Percentiles rank a stretch among this genome's conserved stretches.
These are phyloP conservation scores for Aspergillus coremiiformis DNA, from an alignment of 495 filamentous ascomycete species.

Conservation along the genomic window DNA sequence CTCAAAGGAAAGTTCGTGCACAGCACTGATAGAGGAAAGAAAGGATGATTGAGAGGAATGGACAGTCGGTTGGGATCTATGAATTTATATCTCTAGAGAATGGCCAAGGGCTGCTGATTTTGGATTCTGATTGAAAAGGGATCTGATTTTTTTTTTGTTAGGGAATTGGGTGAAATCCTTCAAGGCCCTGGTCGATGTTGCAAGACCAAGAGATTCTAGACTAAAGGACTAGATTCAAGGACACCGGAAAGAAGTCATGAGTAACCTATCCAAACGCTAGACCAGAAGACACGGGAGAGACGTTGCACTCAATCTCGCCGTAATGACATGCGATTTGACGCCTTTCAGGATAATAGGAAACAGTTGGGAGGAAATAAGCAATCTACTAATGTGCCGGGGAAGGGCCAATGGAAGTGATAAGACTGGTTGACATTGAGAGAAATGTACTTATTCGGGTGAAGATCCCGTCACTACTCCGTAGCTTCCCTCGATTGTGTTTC, in stretches of 20 bases:
- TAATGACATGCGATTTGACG: not conserved
- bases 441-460: not conserved
- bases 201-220: not conserved
- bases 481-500: not conserved
- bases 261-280: not conserved
- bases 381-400: not conserved
- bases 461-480: too few relatives aligned
- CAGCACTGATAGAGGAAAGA: constrained; percentile 6
- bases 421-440: not conserved
- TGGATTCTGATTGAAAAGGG: not conserved
- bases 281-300: not conserved
- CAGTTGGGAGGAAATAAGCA: not conserved
- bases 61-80: not conserved
- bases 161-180: not conserved
- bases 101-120: not conserved
- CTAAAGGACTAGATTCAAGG: too few relatives aligned
- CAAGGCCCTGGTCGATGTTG: not conserved
- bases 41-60: not conserved
- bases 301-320: not conserved
- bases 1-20: constrained; percentile 1
- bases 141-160: not conserved
- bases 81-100: not conserved
- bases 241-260: not conserved
- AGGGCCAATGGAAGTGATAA: not conserved
- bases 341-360: not conserved